These are phyloP conservation scores for Bipolaris cookei DNA, from an alignment of 2,329 filamentous ascomycete species.

Conservation along the genomic window DNA sequence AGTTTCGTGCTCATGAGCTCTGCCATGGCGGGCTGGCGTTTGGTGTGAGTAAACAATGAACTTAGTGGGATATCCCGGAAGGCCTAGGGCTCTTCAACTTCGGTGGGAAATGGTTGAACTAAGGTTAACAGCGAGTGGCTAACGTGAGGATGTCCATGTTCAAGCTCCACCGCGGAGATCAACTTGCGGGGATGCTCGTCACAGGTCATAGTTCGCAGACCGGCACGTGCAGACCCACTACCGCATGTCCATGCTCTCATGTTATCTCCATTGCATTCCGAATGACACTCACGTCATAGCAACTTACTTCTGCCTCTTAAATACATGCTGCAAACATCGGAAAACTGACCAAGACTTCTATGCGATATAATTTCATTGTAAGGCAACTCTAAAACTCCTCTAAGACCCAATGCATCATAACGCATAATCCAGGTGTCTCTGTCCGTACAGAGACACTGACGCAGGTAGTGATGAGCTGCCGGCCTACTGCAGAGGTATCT, in stretches of 20 bases:
- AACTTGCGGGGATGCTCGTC: slow-evolving; percentile 33
- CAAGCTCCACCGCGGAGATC: slow-evolving; percentile 20
- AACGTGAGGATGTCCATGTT: slow-evolving; percentile 5
- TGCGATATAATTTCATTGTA: slow-evolving; percentile 44
- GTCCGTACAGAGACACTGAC: slow-evolving; percentile 40
- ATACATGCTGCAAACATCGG: background rate
- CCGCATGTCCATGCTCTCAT: background rate
- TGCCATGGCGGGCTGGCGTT: slow-evolving; percentile 46
- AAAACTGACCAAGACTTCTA: slow-evolving; percentile 18
- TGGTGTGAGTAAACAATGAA: background rate
- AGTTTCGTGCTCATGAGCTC: slow-evolving; percentile 66
- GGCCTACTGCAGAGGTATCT: slow-evolving; percentile 42
- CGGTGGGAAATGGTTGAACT: background rate
- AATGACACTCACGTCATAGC: background rate
- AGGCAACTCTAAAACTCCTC: slow-evolving; percentile 49
- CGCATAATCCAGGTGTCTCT: slow-evolving; percentile 45
- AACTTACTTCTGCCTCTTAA: background rate
- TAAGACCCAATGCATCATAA: slow-evolving; percentile 49
- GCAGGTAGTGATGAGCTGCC: slow-evolving; percentile 44
- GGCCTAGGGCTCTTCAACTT: background rate
- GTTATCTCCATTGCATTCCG: background rate
- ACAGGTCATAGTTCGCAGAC: slow-evolving; percentile 23
- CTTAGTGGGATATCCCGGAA: background rate
- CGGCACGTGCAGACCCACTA: slow-evolving; percentile 21
- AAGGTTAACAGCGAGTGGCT: background rate